Base-by-base conservation (phyloP, 306 rosid species). In the Pyrus bretschneideri region DNA sequence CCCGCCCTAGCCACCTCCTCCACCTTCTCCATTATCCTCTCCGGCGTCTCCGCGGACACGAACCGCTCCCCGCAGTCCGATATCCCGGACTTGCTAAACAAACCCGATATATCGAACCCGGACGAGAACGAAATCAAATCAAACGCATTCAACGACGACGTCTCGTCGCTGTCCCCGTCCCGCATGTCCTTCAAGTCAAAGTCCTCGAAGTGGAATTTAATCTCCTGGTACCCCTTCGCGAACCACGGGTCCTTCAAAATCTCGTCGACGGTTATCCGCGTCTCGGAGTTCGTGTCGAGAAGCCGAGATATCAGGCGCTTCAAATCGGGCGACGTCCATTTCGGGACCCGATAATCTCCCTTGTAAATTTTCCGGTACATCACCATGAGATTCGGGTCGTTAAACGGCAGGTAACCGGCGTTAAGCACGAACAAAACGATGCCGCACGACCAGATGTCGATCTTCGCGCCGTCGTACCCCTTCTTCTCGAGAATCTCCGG, bases 381-480 rank as follows among this genome's bases (percentile, higher is more conserved):
- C 11, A 69, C 76, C 61, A 86, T 86, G 2, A 89, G 46, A 40
- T 87, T 86, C 2, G 81, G 30, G 7, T 91, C 97, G 83, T 85
- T 89, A 70, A 95, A 95, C 2, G 97, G 99, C 4, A 95, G 81
- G n/a, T 83, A 92, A 0, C 93, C 93, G 0, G 89, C 79, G 5
- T 75, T 84, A 17, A 95, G 85, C 0, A 83, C 86, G 70, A 77
- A 95, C 66, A 95, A 78, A 25, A 92, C 84, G 74, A 95, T 78
- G 44, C 97, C 99, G 80, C 97, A 92, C 0, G 96, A 87, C 99
- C 99, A 95, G 0, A 95, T 67, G 27, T 95, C 99, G 9, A 85
- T 90, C 72, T 84, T 92, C 0, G 89, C 90, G 0, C 97, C 99
- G 17, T 89, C 91, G 78, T 95, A 95, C 6, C 97, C 99, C 69